Evolutionary conservation across 768 basidiomycete species (phyloP).

Genomic region (Leccinum subgranulosum): DNA sequence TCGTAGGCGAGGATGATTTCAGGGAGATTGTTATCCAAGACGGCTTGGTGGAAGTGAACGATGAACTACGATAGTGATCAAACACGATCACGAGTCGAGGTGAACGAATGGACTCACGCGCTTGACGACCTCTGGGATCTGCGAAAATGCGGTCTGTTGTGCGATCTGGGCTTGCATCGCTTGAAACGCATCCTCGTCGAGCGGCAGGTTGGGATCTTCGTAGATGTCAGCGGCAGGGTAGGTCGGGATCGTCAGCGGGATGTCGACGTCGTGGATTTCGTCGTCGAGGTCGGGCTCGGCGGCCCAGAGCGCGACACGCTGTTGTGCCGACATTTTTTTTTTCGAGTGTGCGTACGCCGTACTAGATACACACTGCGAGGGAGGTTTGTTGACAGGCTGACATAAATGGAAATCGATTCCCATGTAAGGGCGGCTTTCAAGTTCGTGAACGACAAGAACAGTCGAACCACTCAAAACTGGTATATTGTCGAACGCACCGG

Average conservation of each 20-base stretch:
- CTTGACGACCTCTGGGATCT: constrained; percentile 88
- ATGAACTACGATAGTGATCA: constrained; percentile 62
- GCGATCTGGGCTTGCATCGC: constrained; percentile 83
- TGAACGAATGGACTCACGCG: constrained; percentile 47
- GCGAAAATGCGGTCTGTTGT: constrained; percentile 76
- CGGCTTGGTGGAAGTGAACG: constrained; percentile 91
- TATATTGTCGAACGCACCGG: too few relatives aligned
- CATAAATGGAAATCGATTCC: neutral
- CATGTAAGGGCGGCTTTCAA: too few relatives aligned
- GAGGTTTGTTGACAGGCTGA: neutral
- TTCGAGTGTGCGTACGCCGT: neutral
- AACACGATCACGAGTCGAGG: neutral
- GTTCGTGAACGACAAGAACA: too few relatives aligned
- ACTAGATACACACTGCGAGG: neutral
- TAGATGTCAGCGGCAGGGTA: constrained; percentile 29
- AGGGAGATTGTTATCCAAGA: constrained; percentile 83
- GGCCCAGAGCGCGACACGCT: constrained; percentile 71
- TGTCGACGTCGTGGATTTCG: constrained; percentile 66
- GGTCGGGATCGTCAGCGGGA: constrained; percentile 34
- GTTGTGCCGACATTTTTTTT: constrained; percentile 48
- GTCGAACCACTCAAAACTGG: neutral
- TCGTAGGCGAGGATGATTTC: constrained; percentile 95
- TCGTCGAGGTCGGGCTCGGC: constrained; percentile 79
- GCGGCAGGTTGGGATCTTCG: constrained; percentile 47
- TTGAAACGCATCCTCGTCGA: constrained; percentile 66